Evolutionary conservation across 208 protist species (phyloP).

Genomic region (Porcisia deanei): DNA sequence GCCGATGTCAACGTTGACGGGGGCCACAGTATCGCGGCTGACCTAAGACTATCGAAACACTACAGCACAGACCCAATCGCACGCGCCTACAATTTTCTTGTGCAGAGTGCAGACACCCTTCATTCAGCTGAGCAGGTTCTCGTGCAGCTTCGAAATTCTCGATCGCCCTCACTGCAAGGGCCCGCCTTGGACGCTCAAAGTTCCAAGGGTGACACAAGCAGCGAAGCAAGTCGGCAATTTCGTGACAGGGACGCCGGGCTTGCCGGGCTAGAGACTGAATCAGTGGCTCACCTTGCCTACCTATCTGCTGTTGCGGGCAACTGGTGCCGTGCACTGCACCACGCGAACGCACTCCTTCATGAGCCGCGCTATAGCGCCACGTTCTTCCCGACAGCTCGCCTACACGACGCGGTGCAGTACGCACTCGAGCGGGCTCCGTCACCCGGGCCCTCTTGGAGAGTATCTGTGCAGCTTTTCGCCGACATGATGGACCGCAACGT

Average conservation of each 20-base stretch:
- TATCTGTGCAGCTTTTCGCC: conserved; percentile 62
- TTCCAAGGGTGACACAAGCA: neutral
- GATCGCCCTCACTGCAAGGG: neutral
- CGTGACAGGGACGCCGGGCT: conserved; percentile 3
- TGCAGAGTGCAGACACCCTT: conserved; percentile 38
- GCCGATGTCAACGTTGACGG: neutral
- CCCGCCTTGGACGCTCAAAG: neutral
- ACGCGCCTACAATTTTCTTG: conserved; percentile 47
- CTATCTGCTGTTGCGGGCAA: conserved; percentile 55
- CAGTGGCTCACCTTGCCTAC: conserved; percentile 47
- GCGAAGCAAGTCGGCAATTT: neutral
- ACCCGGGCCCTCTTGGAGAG: conserved; percentile 51
- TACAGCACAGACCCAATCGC: conserved; percentile 51
- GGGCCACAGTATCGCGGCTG: neutral
- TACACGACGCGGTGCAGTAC: conserved; percentile 86
- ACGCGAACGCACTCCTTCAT: conserved; percentile 50
- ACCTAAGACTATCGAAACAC: conserved; percentile 35
- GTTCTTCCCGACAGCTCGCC: conserved; percentile 70
- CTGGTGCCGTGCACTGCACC: conserved; percentile 57
- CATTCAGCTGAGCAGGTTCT: conserved; percentile 28
- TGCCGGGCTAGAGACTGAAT: conserved; percentile 57
- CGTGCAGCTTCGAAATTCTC: conserved; percentile 10
- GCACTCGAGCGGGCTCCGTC: conserved; percentile 60
- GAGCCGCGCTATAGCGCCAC: conserved; percentile 34
- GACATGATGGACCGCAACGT: conserved; percentile 63